Percentiles rank a stretch among this genome's conserved stretches.
phyloP scores from a whole-genome alignment of 2,329 filamentous ascomycete genomes.

The Fusarium globosum region DNA sequence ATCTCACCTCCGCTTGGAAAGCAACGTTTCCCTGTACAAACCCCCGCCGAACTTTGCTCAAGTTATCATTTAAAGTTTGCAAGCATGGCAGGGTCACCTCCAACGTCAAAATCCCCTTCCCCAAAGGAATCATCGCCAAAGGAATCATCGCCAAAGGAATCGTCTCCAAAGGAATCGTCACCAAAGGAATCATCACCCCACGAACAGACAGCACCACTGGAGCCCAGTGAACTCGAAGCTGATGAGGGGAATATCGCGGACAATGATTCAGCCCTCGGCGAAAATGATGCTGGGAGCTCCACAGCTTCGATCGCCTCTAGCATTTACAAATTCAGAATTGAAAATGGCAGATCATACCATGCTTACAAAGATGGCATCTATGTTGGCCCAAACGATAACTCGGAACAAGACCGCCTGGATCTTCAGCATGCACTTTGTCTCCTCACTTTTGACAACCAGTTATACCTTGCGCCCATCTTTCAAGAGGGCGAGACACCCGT shows the following conservation, averaged over 20 bases:
- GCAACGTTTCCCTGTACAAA: neutral
- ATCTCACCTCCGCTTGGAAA: neutral
- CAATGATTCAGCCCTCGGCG: constrained; percentile 5
- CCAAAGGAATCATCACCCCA: neutral
- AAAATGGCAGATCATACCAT: constrained; percentile 46
- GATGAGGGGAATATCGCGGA: constrained; percentile 3
- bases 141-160: neutral
- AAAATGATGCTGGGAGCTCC: constrained; percentile 2
- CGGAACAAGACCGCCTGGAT: constrained; percentile 33
- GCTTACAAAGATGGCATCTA: constrained; percentile 40
- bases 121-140: neutral
- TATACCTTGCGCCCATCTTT: constrained; percentile 33
- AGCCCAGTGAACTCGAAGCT: constrained; percentile 5
- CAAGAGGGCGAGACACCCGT: neutral
- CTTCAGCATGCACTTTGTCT: constrained; percentile 38
- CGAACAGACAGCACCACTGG: neutral
- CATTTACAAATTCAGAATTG: constrained; percentile 36
- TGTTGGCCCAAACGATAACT: constrained; percentile 12
- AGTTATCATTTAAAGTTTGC: neutral
- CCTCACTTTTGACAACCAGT: constrained; percentile 42
- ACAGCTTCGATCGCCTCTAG: constrained; percentile 34
- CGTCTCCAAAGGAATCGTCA: neutral
- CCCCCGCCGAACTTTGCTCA: neutral
- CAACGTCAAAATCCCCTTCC: neutral
- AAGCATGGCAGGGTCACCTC: neutral